Percentiles rank a stretch among this genome's conserved stretches.
These are phyloP conservation scores for Malania oleifera DNA, from an alignment of 164 flowering plant genomes.

Conservation along the genomic window DNA sequence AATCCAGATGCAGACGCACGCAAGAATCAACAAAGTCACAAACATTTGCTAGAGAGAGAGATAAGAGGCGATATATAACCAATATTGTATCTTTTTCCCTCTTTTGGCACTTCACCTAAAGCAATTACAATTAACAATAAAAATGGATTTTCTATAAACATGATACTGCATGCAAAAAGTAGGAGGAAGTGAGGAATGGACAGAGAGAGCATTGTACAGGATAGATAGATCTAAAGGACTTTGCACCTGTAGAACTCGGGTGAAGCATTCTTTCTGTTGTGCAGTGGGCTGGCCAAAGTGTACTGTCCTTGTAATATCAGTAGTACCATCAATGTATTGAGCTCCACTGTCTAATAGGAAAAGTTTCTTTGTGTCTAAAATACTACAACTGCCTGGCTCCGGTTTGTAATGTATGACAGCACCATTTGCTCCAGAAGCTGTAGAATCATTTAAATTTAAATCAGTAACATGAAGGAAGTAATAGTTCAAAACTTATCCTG, in stretches of 20 bases:
- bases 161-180: too few relatives aligned
- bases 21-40: too few relatives aligned
- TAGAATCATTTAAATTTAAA: slow-evolving; percentile 9
- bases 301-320: slow-evolving; percentile 91
- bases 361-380: slow-evolving; percentile 61
- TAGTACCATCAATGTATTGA: slow-evolving; percentile 95
- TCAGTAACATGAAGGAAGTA: not conserved
- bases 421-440: slow-evolving; percentile 96
- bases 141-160: too few relatives aligned
- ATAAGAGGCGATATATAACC: too few relatives aligned
- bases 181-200: too few relatives aligned
- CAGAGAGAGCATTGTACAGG: not conserved
- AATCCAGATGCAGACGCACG: too few relatives aligned
- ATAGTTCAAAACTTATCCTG: not conserved
- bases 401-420: slow-evolving; percentile 95
- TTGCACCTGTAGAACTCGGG: slow-evolving; percentile 83
- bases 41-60: too few relatives aligned
- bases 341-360: slow-evolving; percentile 93
- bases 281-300: slow-evolving; percentile 90
- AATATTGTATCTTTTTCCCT: too few relatives aligned
- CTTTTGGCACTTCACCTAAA: too few relatives aligned
- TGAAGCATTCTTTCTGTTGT: slow-evolving; percentile 84
- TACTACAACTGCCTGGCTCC: slow-evolving; percentile 69
- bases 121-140: too few relatives aligned
- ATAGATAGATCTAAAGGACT: not conserved